phyloP scores from a whole-genome alignment of 495 filamentous ascomycete genomes.

The Penicillium dipodomyicola region DNA sequence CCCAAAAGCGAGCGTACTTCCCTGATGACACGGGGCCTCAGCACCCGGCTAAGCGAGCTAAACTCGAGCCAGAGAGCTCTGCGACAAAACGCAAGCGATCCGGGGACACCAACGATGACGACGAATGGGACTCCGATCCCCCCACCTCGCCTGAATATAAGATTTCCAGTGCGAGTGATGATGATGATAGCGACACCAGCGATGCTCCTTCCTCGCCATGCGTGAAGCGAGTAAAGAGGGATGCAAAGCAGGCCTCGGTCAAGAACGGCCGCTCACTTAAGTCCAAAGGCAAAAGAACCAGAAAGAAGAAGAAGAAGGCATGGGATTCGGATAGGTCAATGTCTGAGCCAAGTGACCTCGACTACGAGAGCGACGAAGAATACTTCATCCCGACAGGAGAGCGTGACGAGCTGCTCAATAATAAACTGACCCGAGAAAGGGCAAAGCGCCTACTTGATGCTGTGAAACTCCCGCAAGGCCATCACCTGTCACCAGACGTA shows the following conservation, averaged over 20 bases:
- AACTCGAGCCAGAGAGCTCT: neutral
- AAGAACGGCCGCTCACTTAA: neutral
- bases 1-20: neutral
- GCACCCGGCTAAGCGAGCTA: neutral
- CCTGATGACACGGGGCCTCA: neutral
- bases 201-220: neutral
- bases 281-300: neutral
- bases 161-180: neutral
- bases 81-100: neutral
- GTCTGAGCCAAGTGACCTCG: neutral
- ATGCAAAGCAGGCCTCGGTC: neutral
- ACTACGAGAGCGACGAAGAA: slow-evolving; percentile 1
- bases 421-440: slow-evolving; percentile 32
- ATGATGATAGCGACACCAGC: slow-evolving; percentile 10
- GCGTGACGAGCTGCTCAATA: slow-evolving; percentile 24
- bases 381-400: slow-evolving; percentile 22
- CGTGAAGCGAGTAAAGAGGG: neutral
- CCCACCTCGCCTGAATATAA: neutral
- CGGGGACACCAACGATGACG: neutral
- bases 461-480: slow-evolving; percentile 24
- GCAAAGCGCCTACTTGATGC: slow-evolving; percentile 30
- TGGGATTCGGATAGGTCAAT: neutral
- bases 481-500: slow-evolving; percentile 50
- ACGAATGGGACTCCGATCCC: neutral
- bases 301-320: neutral